phyloP scores from a whole-genome alignment of 208 protist genomes.

The Naegleria lovaniensis region DNA sequence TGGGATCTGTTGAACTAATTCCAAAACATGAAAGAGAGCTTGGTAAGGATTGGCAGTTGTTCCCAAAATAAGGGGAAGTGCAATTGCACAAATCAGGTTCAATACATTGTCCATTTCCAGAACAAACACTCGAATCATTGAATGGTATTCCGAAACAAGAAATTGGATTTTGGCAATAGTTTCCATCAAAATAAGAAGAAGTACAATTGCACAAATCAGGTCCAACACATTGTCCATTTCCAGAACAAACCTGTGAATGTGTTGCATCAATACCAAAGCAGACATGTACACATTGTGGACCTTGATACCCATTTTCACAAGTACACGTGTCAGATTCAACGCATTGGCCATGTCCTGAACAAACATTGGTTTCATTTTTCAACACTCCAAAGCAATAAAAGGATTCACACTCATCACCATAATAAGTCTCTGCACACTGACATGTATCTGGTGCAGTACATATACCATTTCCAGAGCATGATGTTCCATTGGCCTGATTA shows the following conservation, averaged over 20 bases:
- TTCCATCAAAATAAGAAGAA: neutral
- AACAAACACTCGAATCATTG: neutral
- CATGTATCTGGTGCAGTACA: conserved; percentile 9
- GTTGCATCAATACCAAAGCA: no score
- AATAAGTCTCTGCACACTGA: neutral
- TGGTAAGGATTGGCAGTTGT: no score
- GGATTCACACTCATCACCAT: neutral
- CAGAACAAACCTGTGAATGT: neutral
- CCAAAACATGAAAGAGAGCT: neutral
- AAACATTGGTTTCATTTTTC: neutral
- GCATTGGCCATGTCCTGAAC: neutral
- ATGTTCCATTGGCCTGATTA: neutral
- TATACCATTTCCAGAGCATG: neutral
- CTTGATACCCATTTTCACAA: neutral
- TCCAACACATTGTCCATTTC: neutral
- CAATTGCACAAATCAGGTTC: neutral
- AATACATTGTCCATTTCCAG: neutral
- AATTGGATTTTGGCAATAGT: neutral
- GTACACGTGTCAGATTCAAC: neutral
- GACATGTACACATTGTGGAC: neutral
- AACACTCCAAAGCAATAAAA: neutral
- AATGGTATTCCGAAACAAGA: neutral
- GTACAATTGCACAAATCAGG: neutral
- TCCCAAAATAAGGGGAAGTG: no score
- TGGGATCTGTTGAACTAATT: neutral